Base-by-base conservation (phyloP, 441 rosid genomes). In the Erodium trifolium region DNA sequence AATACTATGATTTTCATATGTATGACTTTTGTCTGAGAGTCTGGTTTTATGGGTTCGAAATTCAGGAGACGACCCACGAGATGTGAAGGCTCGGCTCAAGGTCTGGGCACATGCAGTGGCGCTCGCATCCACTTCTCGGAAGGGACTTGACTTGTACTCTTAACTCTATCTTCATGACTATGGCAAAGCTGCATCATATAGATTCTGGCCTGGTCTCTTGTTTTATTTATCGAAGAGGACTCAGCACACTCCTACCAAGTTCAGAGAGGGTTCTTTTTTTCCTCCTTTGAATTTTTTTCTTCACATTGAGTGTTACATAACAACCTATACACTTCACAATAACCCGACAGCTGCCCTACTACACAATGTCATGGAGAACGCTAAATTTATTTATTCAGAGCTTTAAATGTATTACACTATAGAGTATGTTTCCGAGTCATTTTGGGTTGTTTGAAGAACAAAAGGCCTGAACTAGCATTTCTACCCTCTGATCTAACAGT, bases 31-130 rank as follows among this genome's bases (percentile, higher is more conserved):
- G 41, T 37, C 41, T 37, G 41, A 37, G 41, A 0, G 41, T 37
- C 34, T 31, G 34, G 47, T 6, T 29, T 29, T 67, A 31, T 31
- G 11, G 37, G 19, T 65, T 66, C 62, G 59, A 18, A 16, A 23
- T 69, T 75, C 70, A 93, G 98, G 98, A 6, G 99, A 93, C 83
- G 93, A 93, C 70, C 99, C 99, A 1, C 77, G 86, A 69, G 96
- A 93, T 73, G 99, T 93, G n/a, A 93, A 93, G 82, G 97, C 97
- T 43, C 79, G 99, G 78, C 80, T 93, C 41, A 93, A 87, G 80
- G 93, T 87, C 34, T 93, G 99, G 99, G 99, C 97, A 71, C 99
- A 93, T 75, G 92, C 95, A 1, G 99, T 93, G 76, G 99, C 97
- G 4, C 76, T 91, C 62, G 90, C 86, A 55, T 89, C 97, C n/a